phyloP scores from a whole-genome alignment of 179 eudicot genomes.

The Beta lomatogona region DNA sequence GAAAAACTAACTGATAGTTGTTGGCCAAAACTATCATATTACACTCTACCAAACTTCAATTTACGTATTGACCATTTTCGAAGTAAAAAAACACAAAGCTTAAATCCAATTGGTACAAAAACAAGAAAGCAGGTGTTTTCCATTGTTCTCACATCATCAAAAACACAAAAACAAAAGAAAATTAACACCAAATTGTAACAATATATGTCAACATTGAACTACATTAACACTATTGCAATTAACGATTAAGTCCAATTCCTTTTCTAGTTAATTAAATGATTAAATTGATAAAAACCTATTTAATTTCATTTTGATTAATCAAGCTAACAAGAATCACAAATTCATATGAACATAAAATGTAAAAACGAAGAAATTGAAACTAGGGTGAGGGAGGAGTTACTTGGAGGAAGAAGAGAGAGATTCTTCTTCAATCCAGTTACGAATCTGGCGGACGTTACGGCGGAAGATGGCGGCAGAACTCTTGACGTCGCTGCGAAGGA shows the following conservation, averaged over 20 bases:
- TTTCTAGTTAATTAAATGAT: neutral
- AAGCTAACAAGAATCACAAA: neutral
- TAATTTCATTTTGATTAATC: neutral
- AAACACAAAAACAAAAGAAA: neutral
- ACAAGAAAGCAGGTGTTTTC: neutral
- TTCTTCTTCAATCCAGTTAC: constrained; percentile 38
- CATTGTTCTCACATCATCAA: neutral
- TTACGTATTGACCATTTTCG: neutral
- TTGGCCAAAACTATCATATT: too few species aligned
- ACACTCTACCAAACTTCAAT: neutral
- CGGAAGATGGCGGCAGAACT: constrained; percentile 35
- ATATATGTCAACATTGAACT: neutral
- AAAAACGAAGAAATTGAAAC: neutral
- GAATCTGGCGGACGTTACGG: constrained; percentile 38
- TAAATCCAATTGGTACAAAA: neutral
- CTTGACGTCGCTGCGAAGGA: constrained; percentile 35
- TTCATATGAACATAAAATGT: neutral
- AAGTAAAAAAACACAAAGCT: neutral
- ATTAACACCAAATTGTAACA: neutral
- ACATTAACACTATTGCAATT: neutral
- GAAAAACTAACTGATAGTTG: neutral
- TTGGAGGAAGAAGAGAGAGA: constrained; percentile 28
- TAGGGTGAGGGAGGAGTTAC: constrained; percentile 9
- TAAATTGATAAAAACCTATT: neutral
- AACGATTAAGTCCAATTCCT: neutral